phyloP scores from a whole-genome alignment of 768 basidiomycete genomes.

The Crucibulum laeve region DNA sequence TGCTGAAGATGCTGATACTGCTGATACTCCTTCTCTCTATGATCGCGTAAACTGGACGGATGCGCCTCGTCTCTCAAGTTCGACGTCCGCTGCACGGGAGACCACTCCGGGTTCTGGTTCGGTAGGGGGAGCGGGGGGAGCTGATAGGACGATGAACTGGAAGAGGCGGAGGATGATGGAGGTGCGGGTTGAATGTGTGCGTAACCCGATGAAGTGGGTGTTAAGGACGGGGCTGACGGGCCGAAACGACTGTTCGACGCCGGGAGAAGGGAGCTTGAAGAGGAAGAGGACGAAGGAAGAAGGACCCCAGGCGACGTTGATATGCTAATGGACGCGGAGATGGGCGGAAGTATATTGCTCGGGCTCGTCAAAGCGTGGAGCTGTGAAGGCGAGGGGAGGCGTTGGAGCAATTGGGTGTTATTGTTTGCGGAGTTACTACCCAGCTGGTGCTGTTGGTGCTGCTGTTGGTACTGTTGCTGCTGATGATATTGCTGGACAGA shows the following conservation, averaged over 20 bases:
- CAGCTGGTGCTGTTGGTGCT: slow-evolving; percentile 5
- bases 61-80: slow-evolving; percentile 38
- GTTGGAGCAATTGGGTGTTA: too few species aligned
- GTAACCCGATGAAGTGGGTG: slow-evolving; percentile 17
- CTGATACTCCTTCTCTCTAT: too few species aligned
- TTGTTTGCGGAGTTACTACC: slow-evolving; percentile 11
- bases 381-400: slow-evolving; percentile 16
- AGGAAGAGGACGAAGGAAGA: slow-evolving; percentile 10
- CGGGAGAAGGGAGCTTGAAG: slow-evolving; percentile 13
- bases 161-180: too few species aligned
- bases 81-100: slow-evolving; percentile 29
- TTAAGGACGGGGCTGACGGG: slow-evolving; percentile 23
- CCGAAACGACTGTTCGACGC: slow-evolving; percentile 9
- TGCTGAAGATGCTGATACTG: too few species aligned
- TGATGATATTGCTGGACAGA: too few species aligned
- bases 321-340: slow-evolving; percentile 7
- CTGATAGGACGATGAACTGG: too few species aligned
- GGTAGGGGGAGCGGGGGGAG: too few species aligned
- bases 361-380: slow-evolving; percentile 10
- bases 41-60: too few species aligned
- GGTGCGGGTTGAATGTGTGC: slow-evolving; percentile 11
- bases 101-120: slow-evolving; percentile 15
- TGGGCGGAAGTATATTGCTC: slow-evolving; percentile 8
- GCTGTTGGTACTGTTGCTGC: slow-evolving; percentile 1
- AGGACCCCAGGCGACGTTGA: too few species aligned